Evolutionary conservation across 495 filamentous ascomycete species (phyloP).

Genomic region (Talaromyces liani): DNA sequence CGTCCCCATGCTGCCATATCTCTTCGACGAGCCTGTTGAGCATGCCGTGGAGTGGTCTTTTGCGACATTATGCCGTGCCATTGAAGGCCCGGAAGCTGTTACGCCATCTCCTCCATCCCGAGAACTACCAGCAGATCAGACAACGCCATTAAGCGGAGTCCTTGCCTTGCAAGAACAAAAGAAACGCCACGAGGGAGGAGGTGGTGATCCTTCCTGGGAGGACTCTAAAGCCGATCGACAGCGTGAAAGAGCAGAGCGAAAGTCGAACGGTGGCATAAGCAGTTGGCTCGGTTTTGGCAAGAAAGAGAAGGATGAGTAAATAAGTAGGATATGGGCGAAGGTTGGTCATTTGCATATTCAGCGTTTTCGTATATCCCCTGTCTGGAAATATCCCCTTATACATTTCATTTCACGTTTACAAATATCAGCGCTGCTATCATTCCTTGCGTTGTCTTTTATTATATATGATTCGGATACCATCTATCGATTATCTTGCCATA

Average conservation of each 20-base stretch:
- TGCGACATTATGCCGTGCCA: conserved; percentile 62
- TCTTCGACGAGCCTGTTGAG: conserved; percentile 94
- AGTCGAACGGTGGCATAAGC: conserved; percentile 6
- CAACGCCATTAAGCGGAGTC: conserved; percentile 14
- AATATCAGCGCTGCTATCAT: neutral
- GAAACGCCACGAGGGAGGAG: conserved; percentile 8
- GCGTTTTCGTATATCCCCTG: neutral
- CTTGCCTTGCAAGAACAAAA: conserved; percentile 12
- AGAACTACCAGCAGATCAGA: conserved; percentile 12
- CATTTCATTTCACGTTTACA: neutral
- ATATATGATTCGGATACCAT: neutral
- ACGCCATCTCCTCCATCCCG: conserved; percentile 21
- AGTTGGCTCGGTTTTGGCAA: conserved; percentile 9
- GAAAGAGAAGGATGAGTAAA: conserved; percentile 8
- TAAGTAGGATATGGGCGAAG: neutral
- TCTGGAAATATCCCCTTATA: neutral
- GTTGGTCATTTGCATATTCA: neutral
- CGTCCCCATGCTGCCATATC: conserved; percentile 79
- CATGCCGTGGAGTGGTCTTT: conserved; percentile 84
- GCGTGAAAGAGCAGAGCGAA: conserved; percentile 23
- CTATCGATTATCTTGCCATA: neutral
- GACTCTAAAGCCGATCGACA: conserved; percentile 29
- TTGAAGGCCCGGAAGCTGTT: conserved; percentile 58
- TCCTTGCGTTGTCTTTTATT: neutral
- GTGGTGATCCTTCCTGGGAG: conserved; percentile 27